These are phyloP conservation scores for Xylaria hypoxylon DNA, from an alignment of 2,329 filamentous ascomycete species.

Conservation along the genomic window DNA sequence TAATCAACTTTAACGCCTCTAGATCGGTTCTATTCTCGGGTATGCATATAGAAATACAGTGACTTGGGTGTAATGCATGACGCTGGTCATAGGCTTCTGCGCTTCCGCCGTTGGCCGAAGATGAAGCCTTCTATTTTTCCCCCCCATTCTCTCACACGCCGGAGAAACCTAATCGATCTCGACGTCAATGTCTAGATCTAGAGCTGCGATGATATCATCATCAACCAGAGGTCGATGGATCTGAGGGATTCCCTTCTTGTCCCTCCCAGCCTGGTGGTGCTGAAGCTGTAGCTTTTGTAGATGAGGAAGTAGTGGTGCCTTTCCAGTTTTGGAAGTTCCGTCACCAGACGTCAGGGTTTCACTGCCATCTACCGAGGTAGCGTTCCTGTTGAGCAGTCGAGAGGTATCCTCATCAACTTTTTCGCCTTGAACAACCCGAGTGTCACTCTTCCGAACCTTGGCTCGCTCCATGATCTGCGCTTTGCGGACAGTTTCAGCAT, in stretches of 20 bases:
- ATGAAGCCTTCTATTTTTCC: not conserved
- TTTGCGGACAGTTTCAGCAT: constrained; percentile 89
- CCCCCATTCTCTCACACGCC: not conserved
- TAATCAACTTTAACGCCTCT: not conserved
- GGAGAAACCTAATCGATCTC: constrained; percentile 70
- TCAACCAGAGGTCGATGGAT: constrained; percentile 86
- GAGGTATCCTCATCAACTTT: constrained; percentile 68
- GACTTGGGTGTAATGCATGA: not conserved
- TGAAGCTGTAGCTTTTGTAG: constrained; percentile 66
- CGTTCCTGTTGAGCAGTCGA: constrained; percentile 72
- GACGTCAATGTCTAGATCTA: constrained; percentile 93
- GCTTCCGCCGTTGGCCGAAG: not conserved
- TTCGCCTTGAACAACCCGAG: constrained; percentile 72
- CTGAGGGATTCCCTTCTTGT: constrained; percentile 71
- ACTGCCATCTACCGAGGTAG: constrained; percentile 62
- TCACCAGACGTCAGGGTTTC: constrained; percentile 64
- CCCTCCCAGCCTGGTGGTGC: constrained; percentile 64
- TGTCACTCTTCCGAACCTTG: constrained; percentile 69
- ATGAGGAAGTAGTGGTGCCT: constrained; percentile 60
- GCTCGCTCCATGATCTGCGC: constrained; percentile 86
- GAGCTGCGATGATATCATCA: constrained; percentile 88
- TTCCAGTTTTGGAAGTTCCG: constrained; percentile 63
- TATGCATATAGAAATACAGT: constrained; percentile 9
- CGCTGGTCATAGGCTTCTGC: not conserved
- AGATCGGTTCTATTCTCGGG: not conserved